Base-by-base conservation (phyloP, 306 rosid genomes). In the Glycine tomentella region DNA sequence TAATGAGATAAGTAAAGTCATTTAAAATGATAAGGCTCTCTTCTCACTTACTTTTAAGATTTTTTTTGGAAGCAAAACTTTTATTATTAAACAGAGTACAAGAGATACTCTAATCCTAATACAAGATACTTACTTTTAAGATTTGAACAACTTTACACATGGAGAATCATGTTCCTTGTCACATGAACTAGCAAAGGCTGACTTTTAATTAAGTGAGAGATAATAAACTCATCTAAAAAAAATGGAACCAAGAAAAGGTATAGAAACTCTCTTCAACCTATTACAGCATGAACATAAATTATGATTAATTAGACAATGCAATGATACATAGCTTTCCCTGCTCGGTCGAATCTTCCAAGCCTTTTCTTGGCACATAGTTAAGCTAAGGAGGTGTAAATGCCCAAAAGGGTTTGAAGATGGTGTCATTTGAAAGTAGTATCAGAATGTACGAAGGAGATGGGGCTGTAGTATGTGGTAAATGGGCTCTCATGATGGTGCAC, bases 401-500 rank as follows among this genome's bases (percentile, higher is more conserved):
- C 31, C 3, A 64, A 34, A 42, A 13, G 25, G 57, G 11, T 69
- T 69, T 69, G 58, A 33, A 52, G 34, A 31, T 52, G 33, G 63
- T 71, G 11, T 72, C 63, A 51, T 11, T 53, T 36, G 65, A 52
- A n/a, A 72, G 40, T 36, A 14, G 5, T 8, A 74, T 80, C 74
- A 11, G 83, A 55, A 77, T 63, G 82, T 66, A 59, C 0, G 9
- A 65, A 38, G 36, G 89, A 86, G 16, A 79, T 65, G 31, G 82
- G 88, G 55, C 61, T 66, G 81, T 61, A 88, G 17, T 82, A 82
- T 13, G 82, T 7, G 17, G 80, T 52, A 62, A 63, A 74, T 16
- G 98, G 94, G 79, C 82, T 81, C n/a, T 86, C 89, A 48, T 94
- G 98, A 83, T 85, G 92, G 89, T 94, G 98, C 4, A 86, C 77